A percentile compares a stretch with the other conserved stretches of the same genome.
Evolutionary conservation across 148 eudicot species (phyloP).

Genomic region (Cornus kousa): DNA sequence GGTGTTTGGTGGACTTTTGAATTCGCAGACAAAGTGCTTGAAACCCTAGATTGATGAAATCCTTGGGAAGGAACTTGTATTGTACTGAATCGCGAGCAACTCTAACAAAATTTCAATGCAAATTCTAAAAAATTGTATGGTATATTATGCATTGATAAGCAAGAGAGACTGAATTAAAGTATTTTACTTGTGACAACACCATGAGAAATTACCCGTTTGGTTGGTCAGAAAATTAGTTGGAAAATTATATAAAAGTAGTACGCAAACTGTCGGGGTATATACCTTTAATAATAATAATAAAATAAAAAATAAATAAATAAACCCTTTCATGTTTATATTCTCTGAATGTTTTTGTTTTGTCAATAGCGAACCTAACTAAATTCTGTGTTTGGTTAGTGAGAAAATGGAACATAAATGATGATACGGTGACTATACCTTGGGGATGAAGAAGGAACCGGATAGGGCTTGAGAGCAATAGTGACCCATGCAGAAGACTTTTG

Average conservation of each 20-base stretch:
- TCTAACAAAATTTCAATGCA: neutral
- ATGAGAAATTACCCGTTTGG: neutral
- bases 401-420: neutral
- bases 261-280: neutral
- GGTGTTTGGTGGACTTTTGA: neutral
- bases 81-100: constrained; percentile 1
- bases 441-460: neutral
- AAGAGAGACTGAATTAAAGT: neutral
- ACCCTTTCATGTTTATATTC: too few relatives aligned
- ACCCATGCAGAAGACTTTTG: neutral
- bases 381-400: neutral
- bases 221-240: neutral
- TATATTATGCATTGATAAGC: neutral
- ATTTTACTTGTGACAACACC: neutral
- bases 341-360: neutral
- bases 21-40: neutral
- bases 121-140: neutral
- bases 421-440: neutral
- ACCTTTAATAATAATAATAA: too few relatives aligned
- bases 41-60: constrained; percentile 13
- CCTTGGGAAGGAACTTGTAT: constrained; percentile 5
- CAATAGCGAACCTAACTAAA: neutral
- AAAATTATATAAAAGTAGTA: neutral
- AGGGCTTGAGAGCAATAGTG: constrained; percentile 3
- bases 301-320: too few relatives aligned